A percentile compares a stretch with the other conserved stretches of the same genome.
Conservation (phyloP, 2,329 filamentous ascomycete genomes). For the Ophiocordyceps camponoti-floridani region DNA sequence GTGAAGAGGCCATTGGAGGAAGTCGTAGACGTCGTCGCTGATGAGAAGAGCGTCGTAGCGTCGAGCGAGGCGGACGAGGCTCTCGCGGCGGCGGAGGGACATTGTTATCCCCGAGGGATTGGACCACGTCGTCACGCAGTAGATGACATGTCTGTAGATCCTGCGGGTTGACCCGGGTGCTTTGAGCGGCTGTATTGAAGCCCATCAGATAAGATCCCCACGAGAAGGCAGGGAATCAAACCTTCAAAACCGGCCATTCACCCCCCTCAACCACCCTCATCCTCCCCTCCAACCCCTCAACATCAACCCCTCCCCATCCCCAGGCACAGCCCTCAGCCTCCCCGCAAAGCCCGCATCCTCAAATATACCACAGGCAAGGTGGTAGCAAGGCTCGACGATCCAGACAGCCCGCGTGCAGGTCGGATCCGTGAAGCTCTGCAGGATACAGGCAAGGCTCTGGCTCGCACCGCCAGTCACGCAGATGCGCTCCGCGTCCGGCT, state of each 20-base stretch:
- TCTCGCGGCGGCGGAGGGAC: conserved; percentile 46
- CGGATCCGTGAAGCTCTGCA: conserved; percentile 70
- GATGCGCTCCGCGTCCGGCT: conserved; percentile 37
- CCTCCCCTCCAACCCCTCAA: conserved; percentile 26
- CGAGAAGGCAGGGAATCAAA: background rate
- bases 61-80: conserved; percentile 59
- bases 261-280: conserved; percentile 12
- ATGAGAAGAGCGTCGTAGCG: conserved; percentile 68
- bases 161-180: conserved; percentile 42
- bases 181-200: conserved; percentile 30
- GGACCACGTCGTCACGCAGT: conserved; percentile 72
- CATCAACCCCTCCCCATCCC: conserved; percentile 60
- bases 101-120: conserved; percentile 81
- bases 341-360: conserved; percentile 59
- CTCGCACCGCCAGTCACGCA: conserved; percentile 74
- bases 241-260: conserved; percentile 1
- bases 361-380: conserved; percentile 72
- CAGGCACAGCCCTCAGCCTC: conserved; percentile 50
- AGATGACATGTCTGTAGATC: conserved; percentile 74
- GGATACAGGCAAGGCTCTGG: conserved; percentile 60
- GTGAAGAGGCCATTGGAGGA: conserved; percentile 56
- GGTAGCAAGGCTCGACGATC: conserved; percentile 70
- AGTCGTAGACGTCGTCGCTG: conserved; percentile 87
- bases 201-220: background rate
- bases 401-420: conserved; percentile 57